phyloP scores from a whole-genome alignment of 768 basidiomycete genomes.

The Phlebiopsis gigantea region DNA sequence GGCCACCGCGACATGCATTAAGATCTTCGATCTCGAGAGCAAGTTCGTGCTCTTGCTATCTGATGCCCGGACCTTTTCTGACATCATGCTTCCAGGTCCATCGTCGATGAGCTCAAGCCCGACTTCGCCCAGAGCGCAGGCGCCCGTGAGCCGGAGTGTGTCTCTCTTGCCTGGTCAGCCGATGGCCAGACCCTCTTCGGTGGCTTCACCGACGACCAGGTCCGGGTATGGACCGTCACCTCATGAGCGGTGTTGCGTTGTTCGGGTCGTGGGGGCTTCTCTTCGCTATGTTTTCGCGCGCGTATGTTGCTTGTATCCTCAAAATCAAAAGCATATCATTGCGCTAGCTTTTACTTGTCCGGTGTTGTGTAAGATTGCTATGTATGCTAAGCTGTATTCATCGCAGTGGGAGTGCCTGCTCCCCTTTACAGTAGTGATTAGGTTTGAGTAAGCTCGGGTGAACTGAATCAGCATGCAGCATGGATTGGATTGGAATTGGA shows the following conservation, averaged over 20 bases:
- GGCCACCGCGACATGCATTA: slow-evolving; percentile 94
- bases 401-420: background rate
- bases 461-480: no score
- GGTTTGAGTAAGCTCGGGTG: no score
- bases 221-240: slow-evolving; percentile 88
- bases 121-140: slow-evolving; percentile 78
- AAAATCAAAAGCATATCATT: slow-evolving; percentile 16
- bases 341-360: slow-evolving; percentile 4
- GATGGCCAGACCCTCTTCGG: slow-evolving; percentile 97
- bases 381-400: background rate
- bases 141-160: slow-evolving; percentile 82
- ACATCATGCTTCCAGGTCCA: slow-evolving; percentile 52
- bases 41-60: slow-evolving; percentile 56
- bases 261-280: background rate
- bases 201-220: slow-evolving; percentile 92
- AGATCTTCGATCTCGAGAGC: slow-evolving; percentile 99
- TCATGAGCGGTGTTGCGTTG: slow-evolving; percentile 25
- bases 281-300: slow-evolving; percentile 8
- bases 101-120: slow-evolving; percentile 98
- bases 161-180: slow-evolving; percentile 97
- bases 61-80: background rate
- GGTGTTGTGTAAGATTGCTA: slow-evolving; percentile 3
- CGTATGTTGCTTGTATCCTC: slow-evolving; percentile 11
- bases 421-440: no score
- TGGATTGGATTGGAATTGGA: no score